phyloP scores from a whole-genome alignment of 202 grass and related monocot species.

The Dendrocalamus latiflorus region DNA sequence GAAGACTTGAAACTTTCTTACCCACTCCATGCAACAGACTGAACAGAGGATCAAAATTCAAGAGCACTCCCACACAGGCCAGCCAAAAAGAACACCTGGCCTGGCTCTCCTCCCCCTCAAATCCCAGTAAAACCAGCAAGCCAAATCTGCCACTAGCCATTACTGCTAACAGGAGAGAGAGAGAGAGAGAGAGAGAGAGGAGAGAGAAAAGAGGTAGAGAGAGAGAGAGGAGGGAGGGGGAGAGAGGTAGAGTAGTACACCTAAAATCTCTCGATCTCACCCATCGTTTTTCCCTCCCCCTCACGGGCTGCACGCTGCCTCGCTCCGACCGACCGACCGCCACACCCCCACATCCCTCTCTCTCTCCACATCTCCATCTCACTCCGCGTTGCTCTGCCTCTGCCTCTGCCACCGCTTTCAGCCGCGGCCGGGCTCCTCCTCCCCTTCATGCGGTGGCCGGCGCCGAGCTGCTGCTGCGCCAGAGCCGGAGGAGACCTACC shows the following conservation, averaged over 20 bases:
- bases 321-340: conserved; percentile 25
- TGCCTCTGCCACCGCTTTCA: conserved; percentile 12
- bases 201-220: too few species aligned
- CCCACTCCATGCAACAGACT: background rate
- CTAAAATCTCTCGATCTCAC: background rate
- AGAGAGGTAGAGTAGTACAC: background rate
- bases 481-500: background rate
- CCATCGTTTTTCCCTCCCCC: background rate
- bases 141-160: background rate
- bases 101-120: background rate
- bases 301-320: conserved; percentile 27
- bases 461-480: conserved; percentile 14
- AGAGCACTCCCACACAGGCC: background rate
- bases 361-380: background rate
- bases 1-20: background rate
- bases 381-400: conserved; percentile 10
- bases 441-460: conserved; percentile 2
- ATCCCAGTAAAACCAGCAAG: background rate
- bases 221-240: too few species aligned
- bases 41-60: background rate
- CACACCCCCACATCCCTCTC: background rate
- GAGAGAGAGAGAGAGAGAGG: background rate
- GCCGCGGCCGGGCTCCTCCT: background rate
- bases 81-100: background rate
- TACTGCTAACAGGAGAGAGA: background rate